phyloP scores from a whole-genome alignment of 768 basidiomycete genomes.

The Boletus patriciae region DNA sequence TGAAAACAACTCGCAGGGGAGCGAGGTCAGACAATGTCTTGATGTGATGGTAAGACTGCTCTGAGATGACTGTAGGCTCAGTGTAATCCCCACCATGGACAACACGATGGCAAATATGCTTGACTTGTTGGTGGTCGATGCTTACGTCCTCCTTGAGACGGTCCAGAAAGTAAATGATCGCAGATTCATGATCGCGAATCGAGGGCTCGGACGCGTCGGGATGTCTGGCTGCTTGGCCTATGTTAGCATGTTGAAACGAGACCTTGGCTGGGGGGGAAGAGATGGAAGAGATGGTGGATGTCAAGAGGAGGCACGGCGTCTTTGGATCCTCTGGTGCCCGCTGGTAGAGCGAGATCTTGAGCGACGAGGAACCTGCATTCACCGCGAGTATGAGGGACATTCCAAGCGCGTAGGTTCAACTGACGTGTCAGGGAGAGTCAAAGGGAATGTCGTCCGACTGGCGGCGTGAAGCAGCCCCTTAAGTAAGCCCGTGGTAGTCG shows the following conservation, averaged over 20 bases:
- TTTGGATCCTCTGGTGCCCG: constrained; percentile 29
- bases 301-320: constrained; percentile 47
- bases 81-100: constrained; percentile 85
- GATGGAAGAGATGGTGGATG: constrained; percentile 57
- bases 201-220: constrained; percentile 31
- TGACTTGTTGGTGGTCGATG: constrained; percentile 46
- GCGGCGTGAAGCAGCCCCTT: neutral
- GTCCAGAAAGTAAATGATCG: constrained; percentile 60
- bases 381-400: constrained; percentile 59
- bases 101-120: constrained; percentile 69
- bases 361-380: constrained; percentile 83
- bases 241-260: constrained; percentile 36
- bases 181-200: constrained; percentile 59
- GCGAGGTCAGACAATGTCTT: constrained; percentile 76
- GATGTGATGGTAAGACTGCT: constrained; percentile 70
- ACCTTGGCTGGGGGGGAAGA: constrained; percentile 54
- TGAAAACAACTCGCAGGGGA: constrained; percentile 57
- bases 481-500: neutral
- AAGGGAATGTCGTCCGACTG: neutral
- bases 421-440: too few relatives aligned
- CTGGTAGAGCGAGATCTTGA: constrained; percentile 74
- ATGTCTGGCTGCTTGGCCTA: neutral
- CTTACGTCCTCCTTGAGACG: constrained; percentile 42
- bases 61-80: constrained; percentile 66
- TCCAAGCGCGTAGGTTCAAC: too few relatives aligned